Conservation (phyloP, 345 rosid genomes). For the Syzygium oleosum region DNA sequence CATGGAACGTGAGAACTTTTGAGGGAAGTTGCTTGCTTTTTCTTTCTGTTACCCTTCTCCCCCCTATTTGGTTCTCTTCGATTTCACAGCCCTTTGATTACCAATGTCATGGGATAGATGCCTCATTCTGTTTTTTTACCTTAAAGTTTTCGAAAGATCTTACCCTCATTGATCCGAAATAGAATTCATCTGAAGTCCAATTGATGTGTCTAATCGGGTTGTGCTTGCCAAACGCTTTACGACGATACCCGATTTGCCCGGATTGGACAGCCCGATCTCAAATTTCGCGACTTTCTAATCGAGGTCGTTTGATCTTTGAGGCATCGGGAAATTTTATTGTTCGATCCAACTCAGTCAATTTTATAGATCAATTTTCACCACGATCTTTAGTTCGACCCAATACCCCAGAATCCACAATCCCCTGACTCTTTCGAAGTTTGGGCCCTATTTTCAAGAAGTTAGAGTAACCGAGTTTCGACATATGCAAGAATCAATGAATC, state of each 20-base stretch:
- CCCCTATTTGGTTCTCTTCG: not conserved
- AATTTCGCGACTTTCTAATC: not conserved
- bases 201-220: not conserved
- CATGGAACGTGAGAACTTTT: not conserved
- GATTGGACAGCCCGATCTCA: not conserved
- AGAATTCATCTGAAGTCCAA: not conserved
- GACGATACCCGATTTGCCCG: not conserved
- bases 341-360: not conserved
- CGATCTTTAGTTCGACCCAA: not conserved
- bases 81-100: not conserved
- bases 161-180: not conserved
- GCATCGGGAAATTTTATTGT: not conserved
- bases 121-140: not conserved
- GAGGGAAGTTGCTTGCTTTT: not conserved
- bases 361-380: not conserved
- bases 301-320: not conserved
- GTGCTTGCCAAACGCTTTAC: not conserved
- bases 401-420: not conserved
- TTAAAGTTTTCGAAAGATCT: not conserved
- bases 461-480: not conserved
- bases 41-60: not conserved
- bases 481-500: not conserved
- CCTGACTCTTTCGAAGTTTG: not conserved
- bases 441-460: not conserved
- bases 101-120: not conserved